phyloP scores from a whole-genome alignment of 306 rosid genomes.

The Castanea sativa region DNA sequence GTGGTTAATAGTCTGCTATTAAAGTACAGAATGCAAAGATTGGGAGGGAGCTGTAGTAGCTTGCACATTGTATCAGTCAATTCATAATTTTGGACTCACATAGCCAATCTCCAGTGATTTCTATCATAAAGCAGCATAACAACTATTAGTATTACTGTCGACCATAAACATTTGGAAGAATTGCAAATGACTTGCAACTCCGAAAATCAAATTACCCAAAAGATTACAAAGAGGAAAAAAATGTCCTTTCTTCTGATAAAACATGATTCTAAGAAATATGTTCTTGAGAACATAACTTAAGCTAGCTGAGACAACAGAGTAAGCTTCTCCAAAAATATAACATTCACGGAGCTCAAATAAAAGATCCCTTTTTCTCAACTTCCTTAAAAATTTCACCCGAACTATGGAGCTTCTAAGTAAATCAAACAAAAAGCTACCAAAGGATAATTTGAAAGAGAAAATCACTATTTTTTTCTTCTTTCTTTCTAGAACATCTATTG shows the following conservation, averaged over 20 bases:
- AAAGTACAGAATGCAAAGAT: not conserved
- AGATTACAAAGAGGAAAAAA: not conserved
- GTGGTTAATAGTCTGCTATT: not conserved
- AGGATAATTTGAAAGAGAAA: not conserved
- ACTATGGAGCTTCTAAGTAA: not conserved
- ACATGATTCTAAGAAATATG: constrained; percentile 16
- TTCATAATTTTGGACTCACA: constrained; percentile 6
- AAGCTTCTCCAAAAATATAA: not conserved
- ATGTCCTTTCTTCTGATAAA: constrained; percentile 1
- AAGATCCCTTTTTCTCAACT: not conserved
- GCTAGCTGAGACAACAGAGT: constrained; percentile 2
- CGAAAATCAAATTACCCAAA: not conserved
- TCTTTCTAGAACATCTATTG: constrained; percentile 7
- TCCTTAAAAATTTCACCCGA: not conserved
- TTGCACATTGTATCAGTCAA: not conserved
- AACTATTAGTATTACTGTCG: constrained; percentile 3
- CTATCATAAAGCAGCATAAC: not conserved
- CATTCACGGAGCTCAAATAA: not conserved
- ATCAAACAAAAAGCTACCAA: not conserved
- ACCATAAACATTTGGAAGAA: constrained; percentile 17
- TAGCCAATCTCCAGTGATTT: not conserved
- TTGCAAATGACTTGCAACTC: constrained; percentile 12
- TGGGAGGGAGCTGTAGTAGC: not conserved
- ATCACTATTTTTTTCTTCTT: not conserved
- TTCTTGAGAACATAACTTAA: constrained; percentile 10